These are phyloP conservation scores for Chrysoporthe deuterocubensis DNA, from an alignment of 2,329 filamentous ascomycete species.

Conservation along the genomic window DNA sequence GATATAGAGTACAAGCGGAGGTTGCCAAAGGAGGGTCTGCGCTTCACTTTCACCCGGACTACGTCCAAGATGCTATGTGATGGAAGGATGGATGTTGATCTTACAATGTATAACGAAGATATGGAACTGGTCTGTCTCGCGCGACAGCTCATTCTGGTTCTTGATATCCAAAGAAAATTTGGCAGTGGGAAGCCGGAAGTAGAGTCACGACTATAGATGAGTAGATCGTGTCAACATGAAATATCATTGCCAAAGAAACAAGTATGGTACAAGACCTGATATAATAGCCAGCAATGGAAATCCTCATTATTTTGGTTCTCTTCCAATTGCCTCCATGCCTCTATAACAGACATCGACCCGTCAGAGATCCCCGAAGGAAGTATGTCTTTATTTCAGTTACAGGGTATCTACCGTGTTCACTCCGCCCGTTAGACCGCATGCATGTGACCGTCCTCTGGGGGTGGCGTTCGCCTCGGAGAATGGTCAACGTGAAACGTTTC, in stretches of 20 bases:
- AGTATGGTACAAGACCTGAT: too few species aligned
- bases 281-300: too few species aligned
- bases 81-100: slow-evolving; percentile 33
- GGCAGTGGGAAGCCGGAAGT: neutral
- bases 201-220: neutral
- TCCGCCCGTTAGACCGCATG: neutral
- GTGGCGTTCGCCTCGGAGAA: neutral
- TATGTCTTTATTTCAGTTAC: too few species aligned
- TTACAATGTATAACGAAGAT: slow-evolving; percentile 32
- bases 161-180: slow-evolving; percentile 33
- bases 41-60: slow-evolving; percentile 33
- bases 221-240: neutral
- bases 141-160: slow-evolving; percentile 32
- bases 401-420: too few species aligned
- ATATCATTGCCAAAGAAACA: neutral
- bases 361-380: too few species aligned
- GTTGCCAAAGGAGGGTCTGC: slow-evolving; percentile 32
- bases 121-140: slow-evolving; percentile 32
- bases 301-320: too few species aligned
- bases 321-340: too few species aligned
- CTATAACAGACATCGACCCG: too few species aligned
- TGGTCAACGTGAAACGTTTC: neutral
- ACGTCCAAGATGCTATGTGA: slow-evolving; percentile 31
- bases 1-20: slow-evolving; percentile 37
- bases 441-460: neutral